phyloP scores from a whole-genome alignment of 148 eudicot species.

The Camellia japonica region DNA sequence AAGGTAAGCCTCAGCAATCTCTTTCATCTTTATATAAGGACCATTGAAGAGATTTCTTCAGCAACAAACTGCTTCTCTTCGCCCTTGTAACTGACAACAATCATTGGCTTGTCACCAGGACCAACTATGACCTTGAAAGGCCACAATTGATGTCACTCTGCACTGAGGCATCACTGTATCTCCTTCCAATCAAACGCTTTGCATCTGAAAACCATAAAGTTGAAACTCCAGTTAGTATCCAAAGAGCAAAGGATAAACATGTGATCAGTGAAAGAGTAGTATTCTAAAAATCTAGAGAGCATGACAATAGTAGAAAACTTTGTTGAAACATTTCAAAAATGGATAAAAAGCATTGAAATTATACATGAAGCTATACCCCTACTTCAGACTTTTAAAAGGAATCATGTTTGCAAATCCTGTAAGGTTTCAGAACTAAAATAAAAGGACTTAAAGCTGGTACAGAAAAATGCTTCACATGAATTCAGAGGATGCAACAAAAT shows the following conservation, averaged over 20 bases:
- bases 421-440: too few relatives aligned
- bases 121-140: background rate
- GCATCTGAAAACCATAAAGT: background rate
- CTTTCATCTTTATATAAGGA: background rate
- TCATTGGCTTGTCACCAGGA: background rate
- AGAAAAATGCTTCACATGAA: too few relatives aligned
- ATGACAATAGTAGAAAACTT: background rate
- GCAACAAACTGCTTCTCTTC: conserved; percentile 1
- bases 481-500: too few relatives aligned
- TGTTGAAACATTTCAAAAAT: too few relatives aligned
- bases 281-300: background rate
- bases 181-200: conserved; percentile 7
- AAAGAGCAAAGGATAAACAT: background rate
- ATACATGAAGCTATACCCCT: too few relatives aligned
- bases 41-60: conserved; percentile 8
- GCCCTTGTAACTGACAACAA: background rate
- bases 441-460: too few relatives aligned
- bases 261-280: too few relatives aligned
- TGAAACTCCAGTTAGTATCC: background rate
- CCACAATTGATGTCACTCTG: background rate
- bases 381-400: too few relatives aligned
- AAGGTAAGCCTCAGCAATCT: background rate
- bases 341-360: too few relatives aligned
- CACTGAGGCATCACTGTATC: background rate
- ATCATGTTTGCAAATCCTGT: too few relatives aligned